A percentile compares a stretch with the other conserved stretches of the same genome.
phyloP scores from a whole-genome alignment of 2,329 filamentous ascomycete species.

The Arthrobotrys sphaeroides region DNA sequence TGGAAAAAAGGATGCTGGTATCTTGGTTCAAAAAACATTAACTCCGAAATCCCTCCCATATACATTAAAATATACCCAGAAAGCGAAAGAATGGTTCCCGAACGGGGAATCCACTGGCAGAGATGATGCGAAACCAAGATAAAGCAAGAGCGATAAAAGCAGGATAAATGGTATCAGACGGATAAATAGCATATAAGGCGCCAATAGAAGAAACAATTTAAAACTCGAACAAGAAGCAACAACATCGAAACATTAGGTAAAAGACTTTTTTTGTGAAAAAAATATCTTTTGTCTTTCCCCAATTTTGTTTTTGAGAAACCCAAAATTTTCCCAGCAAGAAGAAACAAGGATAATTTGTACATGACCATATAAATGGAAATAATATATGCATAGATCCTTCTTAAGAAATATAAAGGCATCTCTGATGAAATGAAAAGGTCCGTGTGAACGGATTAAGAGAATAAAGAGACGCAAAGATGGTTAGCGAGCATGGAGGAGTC shows the following conservation, averaged over 20 bases:
- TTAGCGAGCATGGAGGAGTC: neutral
- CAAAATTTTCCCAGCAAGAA: slow-evolving; percentile 25
- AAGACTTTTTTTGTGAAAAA: slow-evolving; percentile 49
- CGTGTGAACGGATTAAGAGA: slow-evolving; percentile 21
- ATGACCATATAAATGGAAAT: slow-evolving; percentile 39
- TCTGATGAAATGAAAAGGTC: slow-evolving; percentile 4
- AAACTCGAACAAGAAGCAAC: neutral
- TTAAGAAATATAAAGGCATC: slow-evolving; percentile 50
- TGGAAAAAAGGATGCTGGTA: slow-evolving; percentile 39
- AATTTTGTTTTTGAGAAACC: slow-evolving; percentile 27
- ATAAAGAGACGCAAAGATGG: neutral
- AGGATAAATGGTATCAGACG: slow-evolving; percentile 37
- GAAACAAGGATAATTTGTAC: slow-evolving; percentile 42
- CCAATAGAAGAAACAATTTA: too few species aligned
- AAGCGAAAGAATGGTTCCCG: slow-evolving; percentile 17
- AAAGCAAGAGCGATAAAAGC: slow-evolving; percentile 6
- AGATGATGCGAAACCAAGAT: slow-evolving; percentile 43
- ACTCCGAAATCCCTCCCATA: slow-evolving; percentile 43
- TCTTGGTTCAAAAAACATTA: slow-evolving; percentile 51
- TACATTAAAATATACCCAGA: slow-evolving; percentile 45
- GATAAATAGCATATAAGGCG: slow-evolving; percentile 48
- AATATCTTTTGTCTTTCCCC: slow-evolving; percentile 44
- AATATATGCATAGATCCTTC: slow-evolving; percentile 36
- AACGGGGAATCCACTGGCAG: neutral
- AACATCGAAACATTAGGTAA: slow-evolving; percentile 9